Base-by-base conservation (phyloP, 768 basidiomycete species). In the Pulveroboletus sp. region DNA sequence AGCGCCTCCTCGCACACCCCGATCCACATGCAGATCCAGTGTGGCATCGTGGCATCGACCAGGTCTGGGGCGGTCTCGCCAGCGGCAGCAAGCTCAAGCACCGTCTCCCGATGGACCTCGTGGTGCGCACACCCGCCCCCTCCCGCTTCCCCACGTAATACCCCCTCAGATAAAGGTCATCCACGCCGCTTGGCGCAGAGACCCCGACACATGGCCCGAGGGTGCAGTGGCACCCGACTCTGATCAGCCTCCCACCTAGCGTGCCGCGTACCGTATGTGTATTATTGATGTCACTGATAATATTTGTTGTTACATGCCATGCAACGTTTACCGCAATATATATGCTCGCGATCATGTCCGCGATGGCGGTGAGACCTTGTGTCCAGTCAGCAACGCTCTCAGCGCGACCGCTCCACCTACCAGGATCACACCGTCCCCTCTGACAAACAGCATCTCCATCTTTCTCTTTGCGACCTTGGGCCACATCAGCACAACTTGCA, bases 371-470 rank as follows among this genome's bases (percentile, higher is more conserved):
- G 88, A 90, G 38, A 90, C 88, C 88, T 90, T 31, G 32, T 42
- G 33, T 40, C 49, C n/a, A 47, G 49, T 60, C 48, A 65, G 49
- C 46, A 36, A 17, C n/a, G 29, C 20, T 21, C 23, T 19, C 36
- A 29, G 40, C 36, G 4, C 36, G 4, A 31, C 40, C 43, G 19
- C 31, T 17, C 12, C 37, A 21, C 74, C 52, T 53, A 97, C 95
- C 66, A 98, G 72, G 55, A 98, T 97, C 17, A 98, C 95, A 47
- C 95, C 93, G 66, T 97, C 95, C 43, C 95, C 95, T 67, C 97
- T 76, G 1, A 99, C 94, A 62, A 97, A 99, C 35, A 99, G 76
- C 95, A 99, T 98, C 43, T 95, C 92, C 79, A 94, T 84, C 68
- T 90, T 93, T 61, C 95, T 77, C 70, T 93, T 94, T 49, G 90